These are phyloP conservation scores for Bolboschoenus planiculmis DNA, from an alignment of 176 grass and related monocot species.

Conservation along the genomic window DNA sequence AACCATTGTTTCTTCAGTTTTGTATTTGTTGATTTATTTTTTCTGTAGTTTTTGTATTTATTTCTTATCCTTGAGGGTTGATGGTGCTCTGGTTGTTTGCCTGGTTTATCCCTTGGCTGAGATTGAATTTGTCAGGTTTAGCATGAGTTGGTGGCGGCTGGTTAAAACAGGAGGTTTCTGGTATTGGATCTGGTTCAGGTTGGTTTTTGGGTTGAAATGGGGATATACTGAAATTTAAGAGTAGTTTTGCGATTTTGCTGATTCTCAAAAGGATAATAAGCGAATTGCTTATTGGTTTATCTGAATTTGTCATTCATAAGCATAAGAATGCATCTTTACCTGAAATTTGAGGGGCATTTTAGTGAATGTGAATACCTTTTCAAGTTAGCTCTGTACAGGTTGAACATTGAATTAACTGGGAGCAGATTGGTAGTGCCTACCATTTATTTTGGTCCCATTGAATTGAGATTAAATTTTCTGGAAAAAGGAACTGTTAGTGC, in stretches of 20 bases:
- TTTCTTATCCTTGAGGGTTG: constrained; percentile 14
- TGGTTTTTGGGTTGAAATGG: neutral
- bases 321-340: neutral
- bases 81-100: neutral
- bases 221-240: constrained; percentile 2
- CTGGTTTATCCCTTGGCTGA: neutral
- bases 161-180: neutral
- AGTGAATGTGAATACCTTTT: neutral
- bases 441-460: constrained; percentile 3
- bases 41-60: constrained; percentile 21
- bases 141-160: neutral
- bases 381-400: neutral
- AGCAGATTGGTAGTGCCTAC: neutral
- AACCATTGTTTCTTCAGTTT: neutral
- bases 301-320: neutral
- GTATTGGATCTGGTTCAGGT: neutral
- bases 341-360: neutral
- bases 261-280: constrained; percentile 5
- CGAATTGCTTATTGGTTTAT: constrained; percentile 2
- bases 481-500: neutral
- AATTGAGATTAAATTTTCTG: neutral
- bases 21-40: constrained; percentile 18
- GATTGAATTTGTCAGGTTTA: constrained; percentile 8
- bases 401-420: neutral
- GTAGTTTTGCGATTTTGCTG: constrained; percentile 1